These are phyloP conservation scores for Russula compacta DNA, from an alignment of 768 basidiomycete genomes.

Conservation along the genomic window DNA sequence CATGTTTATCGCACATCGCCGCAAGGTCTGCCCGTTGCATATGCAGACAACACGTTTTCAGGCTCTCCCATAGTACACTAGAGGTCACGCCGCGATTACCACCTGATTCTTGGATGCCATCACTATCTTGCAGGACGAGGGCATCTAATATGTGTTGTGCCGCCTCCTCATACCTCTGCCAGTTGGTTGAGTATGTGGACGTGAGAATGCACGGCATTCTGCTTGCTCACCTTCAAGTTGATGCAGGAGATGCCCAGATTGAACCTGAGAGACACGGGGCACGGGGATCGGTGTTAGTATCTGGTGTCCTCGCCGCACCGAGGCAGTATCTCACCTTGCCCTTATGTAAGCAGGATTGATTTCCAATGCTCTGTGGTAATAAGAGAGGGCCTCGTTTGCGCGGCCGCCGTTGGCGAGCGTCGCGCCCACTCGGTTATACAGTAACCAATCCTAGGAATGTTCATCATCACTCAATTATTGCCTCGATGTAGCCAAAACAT, in stretches of 20 bases:
- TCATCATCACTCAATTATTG: neutral
- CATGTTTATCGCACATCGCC: conserved; percentile 56
- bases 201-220: conserved; percentile 19
- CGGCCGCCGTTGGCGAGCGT: conserved; percentile 86
- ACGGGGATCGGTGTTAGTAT: neutral
- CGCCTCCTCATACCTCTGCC: conserved; percentile 76
- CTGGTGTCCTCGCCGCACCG: neutral
- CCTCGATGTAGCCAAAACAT: neutral
- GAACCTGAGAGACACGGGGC: conserved; percentile 44
- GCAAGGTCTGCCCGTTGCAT: conserved; percentile 74
- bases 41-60: conserved; percentile 75
- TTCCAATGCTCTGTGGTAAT: conserved; percentile 79
- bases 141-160: conserved; percentile 84
- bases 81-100: conserved; percentile 66
- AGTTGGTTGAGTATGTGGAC: conserved; percentile 14
- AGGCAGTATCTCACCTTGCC: conserved; percentile 48
- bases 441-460: conserved; percentile 64
- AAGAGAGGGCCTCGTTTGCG: conserved; percentile 73
- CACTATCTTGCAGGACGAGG: conserved; percentile 79
- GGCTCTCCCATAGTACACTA: conserved; percentile 76
- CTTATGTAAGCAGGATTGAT: conserved; percentile 87
- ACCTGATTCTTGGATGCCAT: conserved; percentile 49
- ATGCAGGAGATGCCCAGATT: conserved; percentile 91
- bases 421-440: conserved; percentile 91
- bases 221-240: conserved; percentile 55